Conservation (phyloP, 257 asterid genomes). For the Fraxinus cuspidata region DNA sequence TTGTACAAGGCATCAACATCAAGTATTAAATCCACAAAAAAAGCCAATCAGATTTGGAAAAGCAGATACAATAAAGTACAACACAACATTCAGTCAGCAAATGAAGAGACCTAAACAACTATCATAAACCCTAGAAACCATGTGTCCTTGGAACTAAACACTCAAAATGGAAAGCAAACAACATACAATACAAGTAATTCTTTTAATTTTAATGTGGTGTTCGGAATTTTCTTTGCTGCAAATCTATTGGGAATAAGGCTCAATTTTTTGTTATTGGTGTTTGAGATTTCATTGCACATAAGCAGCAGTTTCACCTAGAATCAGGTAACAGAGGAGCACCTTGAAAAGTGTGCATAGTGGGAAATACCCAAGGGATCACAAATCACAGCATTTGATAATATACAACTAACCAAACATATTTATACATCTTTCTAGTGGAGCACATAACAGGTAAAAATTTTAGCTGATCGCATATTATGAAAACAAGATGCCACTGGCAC, state of each 20-base stretch:
- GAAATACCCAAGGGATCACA: neutral
- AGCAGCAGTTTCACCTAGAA: neutral
- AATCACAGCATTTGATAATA: neutral
- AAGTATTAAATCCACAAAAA: neutral
- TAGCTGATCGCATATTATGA: neutral
- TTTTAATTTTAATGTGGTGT: neutral
- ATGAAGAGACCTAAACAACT: neutral
- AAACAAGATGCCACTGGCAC: neutral
- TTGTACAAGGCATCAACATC: neutral
- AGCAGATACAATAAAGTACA: neutral
- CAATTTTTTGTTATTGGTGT: neutral
- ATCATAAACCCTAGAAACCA: neutral
- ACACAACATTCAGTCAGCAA: neutral
- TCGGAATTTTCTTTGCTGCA: neutral
- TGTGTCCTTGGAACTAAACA: neutral
- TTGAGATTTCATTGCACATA: neutral
- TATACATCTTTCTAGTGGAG: neutral
- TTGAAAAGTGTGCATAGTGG: neutral
- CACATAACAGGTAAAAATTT: neutral
- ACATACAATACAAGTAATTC: neutral
- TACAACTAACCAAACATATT: neutral
- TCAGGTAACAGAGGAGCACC: neutral
- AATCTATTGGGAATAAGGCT: neutral
- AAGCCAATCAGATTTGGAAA: neutral
- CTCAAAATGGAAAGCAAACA: neutral